Evolutionary conservation across 2,329 filamentous ascomycete species (phyloP), one percentile per base, ranked within the genome.

Genomic region (Claviceps citrina): DNA sequence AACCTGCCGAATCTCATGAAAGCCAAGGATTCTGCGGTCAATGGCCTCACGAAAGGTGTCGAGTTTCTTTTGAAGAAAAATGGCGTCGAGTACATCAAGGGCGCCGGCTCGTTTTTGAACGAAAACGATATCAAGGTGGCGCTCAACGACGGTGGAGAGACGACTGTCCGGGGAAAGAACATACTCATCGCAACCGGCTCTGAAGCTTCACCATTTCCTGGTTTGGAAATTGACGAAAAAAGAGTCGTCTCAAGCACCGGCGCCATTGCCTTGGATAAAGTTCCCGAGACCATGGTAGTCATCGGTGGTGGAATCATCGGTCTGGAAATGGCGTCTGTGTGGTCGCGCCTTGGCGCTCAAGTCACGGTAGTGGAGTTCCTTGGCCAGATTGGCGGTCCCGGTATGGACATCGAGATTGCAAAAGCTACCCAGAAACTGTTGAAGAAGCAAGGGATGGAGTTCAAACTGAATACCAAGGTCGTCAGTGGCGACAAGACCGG

Each of bases 11-110:
- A 91, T 63, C 86, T 98, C 77, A 95, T 98, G 87, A 93, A 95
- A 70, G 87, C 91, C 44, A 98, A 98, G 70, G 89, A 98, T 39
- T 81, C 78, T 27, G 93, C 91, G 39, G 91, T 98, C 47, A 64
- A 68, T 31, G 78, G 86, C 37, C 68, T 98, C 50, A 98, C 91
- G 50, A 96, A 96, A 72, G 91, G 91, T 61, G 83, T 98, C 49
- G 91, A 98, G 65, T 98, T 89, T 61, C 71, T 98, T 47, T 81
- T 98, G 67, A 96, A 96, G 79, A 96, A 98, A 76, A 98, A 98
- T 68, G 84, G 85, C 48, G 91, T 95, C 50, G 86, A 96, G 61
- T 98, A 96, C 65, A 73, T 96, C 68, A 95, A 95, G 71, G 91
- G 91, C 52, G 78, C 84, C 38, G 89, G 81, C 51, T 73, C 84